These are phyloP conservation scores for Leptosphaerulina australis DNA, from an alignment of 2,329 filamentous ascomycete genomes.

Conservation along the genomic window DNA sequence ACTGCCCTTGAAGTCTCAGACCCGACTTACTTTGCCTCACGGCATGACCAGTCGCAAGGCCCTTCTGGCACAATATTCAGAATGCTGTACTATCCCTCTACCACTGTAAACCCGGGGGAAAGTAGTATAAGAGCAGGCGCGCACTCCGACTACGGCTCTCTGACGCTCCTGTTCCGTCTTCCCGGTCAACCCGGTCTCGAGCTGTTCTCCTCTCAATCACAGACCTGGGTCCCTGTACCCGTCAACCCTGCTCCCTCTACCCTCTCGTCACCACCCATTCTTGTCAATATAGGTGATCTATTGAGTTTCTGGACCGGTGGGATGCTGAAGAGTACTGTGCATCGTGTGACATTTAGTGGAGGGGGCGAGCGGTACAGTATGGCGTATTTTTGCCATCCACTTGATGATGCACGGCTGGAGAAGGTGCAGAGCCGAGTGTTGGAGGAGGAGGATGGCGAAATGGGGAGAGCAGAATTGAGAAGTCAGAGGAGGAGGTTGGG, in stretches of 20 bases:
- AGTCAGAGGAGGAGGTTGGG: constrained; percentile 51
- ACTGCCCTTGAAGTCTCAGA: constrained; percentile 68
- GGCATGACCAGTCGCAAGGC: constrained; percentile 61
- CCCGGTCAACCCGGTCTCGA: constrained; percentile 86
- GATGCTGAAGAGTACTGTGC: constrained; percentile 83
- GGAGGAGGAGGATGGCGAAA: constrained; percentile 43
- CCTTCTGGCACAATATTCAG: constrained; percentile 59
- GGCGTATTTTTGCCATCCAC: constrained; percentile 68
- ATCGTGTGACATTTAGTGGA: constrained; percentile 76
- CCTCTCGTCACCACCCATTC: constrained; percentile 55
- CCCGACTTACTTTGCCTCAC: constrained; percentile 63
- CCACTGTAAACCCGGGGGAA: too few species aligned
- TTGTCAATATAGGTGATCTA: constrained; percentile 74
- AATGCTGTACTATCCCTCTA: constrained; percentile 59
- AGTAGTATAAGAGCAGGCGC: constrained; percentile 77
- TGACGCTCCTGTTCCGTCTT: constrained; percentile 81
- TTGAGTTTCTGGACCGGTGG: constrained; percentile 90
- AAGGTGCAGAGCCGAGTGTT: constrained; percentile 62
- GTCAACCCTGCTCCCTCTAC: constrained; percentile 63
- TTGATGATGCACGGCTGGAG: constrained; percentile 61
- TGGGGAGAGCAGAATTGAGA: constrained; percentile 39
- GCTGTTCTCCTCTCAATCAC: constrained; percentile 65
- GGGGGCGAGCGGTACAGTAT: constrained; percentile 61
- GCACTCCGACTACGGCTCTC: constrained; percentile 81
- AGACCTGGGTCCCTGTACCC: constrained; percentile 53